A percentile compares a stretch with the other conserved stretches of the same genome.
Conservation (phyloP, 495 filamentous ascomycete species). For the Hypoxylon perforatum region DNA sequence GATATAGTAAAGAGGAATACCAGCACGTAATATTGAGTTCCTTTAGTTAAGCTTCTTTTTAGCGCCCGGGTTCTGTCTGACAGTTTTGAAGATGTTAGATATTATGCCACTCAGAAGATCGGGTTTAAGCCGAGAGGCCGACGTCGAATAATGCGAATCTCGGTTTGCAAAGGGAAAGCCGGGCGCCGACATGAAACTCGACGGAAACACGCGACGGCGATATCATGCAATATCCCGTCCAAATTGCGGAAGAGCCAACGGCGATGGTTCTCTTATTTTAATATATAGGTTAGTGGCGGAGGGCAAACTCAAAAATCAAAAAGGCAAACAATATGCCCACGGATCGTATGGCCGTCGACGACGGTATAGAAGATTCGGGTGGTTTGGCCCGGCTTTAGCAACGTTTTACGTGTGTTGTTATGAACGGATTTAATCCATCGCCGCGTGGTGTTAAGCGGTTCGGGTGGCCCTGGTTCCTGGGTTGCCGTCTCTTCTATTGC, state of each 20-base stretch:
- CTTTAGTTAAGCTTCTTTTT: slow-evolving; percentile 28
- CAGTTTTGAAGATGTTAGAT: too few relatives aligned
- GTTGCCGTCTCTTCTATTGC: slow-evolving; percentile 16
- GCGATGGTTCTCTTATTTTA: neutral
- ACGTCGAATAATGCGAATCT: slow-evolving; percentile 6
- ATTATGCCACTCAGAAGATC: too few relatives aligned
- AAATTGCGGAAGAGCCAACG: slow-evolving; percentile 18
- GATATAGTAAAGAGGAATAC: too few relatives aligned
- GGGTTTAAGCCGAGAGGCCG: neutral
- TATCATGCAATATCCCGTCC: slow-evolving; percentile 14
- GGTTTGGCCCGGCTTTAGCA: slow-evolving; percentile 28
- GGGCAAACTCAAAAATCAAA: neutral
- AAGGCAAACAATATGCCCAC: slow-evolving; percentile 13
- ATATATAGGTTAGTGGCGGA: too few relatives aligned
- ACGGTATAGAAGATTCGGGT: slow-evolving; percentile 11
- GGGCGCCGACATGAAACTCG: neutral
- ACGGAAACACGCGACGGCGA: slow-evolving; percentile 7
- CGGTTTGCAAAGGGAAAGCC: neutral
- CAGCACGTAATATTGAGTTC: too few relatives aligned
- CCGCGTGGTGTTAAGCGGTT: slow-evolving; percentile 14
- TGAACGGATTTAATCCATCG: slow-evolving; percentile 34
- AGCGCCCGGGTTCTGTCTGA: neutral
- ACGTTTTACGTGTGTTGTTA: slow-evolving; percentile 8
- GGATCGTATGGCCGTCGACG: slow-evolving; percentile 15
- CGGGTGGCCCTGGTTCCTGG: slow-evolving; percentile 4